Percentiles rank a stretch among this genome's conserved stretches.
Conservation (phyloP, 192 early-diverging fungal species). For the Linnemannia elongata region DNA sequence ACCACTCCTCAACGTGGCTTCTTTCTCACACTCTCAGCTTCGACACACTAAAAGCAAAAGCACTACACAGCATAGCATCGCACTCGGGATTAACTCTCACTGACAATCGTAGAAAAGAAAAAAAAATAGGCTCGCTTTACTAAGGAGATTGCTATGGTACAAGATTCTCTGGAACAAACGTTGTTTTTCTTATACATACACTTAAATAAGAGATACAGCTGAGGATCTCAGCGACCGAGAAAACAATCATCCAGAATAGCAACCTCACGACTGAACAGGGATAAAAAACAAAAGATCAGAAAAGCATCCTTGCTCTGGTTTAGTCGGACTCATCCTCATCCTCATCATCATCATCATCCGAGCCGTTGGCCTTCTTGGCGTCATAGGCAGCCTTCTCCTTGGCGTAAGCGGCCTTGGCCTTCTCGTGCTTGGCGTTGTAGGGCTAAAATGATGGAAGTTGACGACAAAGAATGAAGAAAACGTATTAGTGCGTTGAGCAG, state of each 20-base stretch:
- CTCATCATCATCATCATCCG: conserved; percentile 47
- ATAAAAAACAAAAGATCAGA: neutral
- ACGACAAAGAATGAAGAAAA: neutral
- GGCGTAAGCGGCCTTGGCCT: conserved; percentile 62
- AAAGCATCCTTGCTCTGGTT: neutral
- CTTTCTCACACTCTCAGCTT: too few relatives aligned
- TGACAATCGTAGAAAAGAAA: neutral
- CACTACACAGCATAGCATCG: too few relatives aligned
- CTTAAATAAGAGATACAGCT: neutral
- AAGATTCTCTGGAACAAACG: neutral
- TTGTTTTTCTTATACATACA: neutral
- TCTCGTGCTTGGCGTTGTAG: conserved; percentile 52
- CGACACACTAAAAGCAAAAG: too few relatives aligned
- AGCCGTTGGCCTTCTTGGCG: conserved; percentile 55
- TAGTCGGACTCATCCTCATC: conserved; percentile 59
- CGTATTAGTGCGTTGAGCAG: neutral
- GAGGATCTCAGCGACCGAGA: neutral
- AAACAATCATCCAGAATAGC: neutral
- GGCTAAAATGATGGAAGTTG: conserved; percentile 24
- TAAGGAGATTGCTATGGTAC: neutral
- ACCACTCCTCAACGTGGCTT: neutral
- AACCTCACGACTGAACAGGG: neutral
- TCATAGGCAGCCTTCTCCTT: conserved; percentile 68
- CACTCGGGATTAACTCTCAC: too few relatives aligned
- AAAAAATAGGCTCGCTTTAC: neutral